Conservation (phyloP, 1,139 yeast species). For the Citeromyces hawaiiensis region DNA sequence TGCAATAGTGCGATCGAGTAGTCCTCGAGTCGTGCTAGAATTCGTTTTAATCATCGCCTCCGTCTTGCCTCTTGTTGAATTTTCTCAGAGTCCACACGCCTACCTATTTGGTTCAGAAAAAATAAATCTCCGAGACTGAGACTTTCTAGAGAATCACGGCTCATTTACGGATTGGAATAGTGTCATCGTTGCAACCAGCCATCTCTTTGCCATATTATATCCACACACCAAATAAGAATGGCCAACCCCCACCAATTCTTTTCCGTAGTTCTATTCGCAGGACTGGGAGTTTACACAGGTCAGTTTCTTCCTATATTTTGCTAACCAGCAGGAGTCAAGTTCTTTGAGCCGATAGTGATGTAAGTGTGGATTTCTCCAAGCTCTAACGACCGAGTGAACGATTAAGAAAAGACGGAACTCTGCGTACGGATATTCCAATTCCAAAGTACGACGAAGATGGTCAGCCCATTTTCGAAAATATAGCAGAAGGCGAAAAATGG, state of each 20-base stretch:
- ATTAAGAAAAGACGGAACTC: constrained; percentile 51
- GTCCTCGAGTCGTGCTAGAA: no score
- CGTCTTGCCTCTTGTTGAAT: no score
- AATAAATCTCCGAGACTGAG: no score
- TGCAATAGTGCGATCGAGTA: no score
- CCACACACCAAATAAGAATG: background rate
- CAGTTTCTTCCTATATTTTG: constrained; percentile 5
- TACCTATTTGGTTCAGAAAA: no score
- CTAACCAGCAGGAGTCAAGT: constrained; percentile 32
- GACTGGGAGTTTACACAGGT: constrained; percentile 24
- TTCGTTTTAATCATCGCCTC: no score
- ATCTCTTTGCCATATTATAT: no score
- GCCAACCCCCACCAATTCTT: constrained; percentile 3
- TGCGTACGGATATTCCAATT: constrained; percentile 43
- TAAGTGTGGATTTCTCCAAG: constrained; percentile 19
- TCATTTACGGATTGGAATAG: no score
- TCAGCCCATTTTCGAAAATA: constrained; percentile 14
- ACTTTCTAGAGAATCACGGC: no score
- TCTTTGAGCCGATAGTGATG: constrained; percentile 67
- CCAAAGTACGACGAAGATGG: constrained; percentile 32
- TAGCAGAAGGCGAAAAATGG: constrained; percentile 8
- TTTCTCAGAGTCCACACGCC: no score
- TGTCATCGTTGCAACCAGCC: no score
- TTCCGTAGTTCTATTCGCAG: constrained; percentile 8
- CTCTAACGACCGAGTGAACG: constrained; percentile 31